A percentile compares a stretch with the other conserved stretches of the same genome.
Evolutionary conservation across 768 basidiomycete genomes (phyloP).

Genomic region (Lentinula sp.): DNA sequence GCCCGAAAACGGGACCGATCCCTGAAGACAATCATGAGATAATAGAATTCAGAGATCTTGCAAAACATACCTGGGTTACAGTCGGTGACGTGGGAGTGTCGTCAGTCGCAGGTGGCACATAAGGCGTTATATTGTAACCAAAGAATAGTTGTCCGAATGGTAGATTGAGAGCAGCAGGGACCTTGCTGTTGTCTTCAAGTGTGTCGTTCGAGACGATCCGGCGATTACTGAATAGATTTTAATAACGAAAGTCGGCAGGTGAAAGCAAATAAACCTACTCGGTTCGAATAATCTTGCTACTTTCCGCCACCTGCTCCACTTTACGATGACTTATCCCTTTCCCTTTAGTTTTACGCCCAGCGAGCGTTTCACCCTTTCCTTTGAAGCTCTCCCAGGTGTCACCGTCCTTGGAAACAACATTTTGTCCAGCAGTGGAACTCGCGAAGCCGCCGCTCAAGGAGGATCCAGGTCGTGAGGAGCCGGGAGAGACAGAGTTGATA

Average conservation of each 20-base stretch:
- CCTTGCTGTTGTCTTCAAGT: constrained; percentile 67
- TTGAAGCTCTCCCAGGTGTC: constrained; percentile 95
- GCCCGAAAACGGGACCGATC: constrained; percentile 52
- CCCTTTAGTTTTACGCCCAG: constrained; percentile 90
- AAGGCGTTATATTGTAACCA: constrained; percentile 79
- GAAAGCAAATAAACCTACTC: constrained; percentile 51
- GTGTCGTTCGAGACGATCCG: constrained; percentile 79
- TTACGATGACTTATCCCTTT: constrained; percentile 85
- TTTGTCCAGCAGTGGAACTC: constrained; percentile 38
- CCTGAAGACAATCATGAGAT: constrained; percentile 16
- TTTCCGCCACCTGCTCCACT: constrained; percentile 70
- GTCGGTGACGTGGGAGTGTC: constrained; percentile 22
- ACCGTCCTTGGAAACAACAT: constrained; percentile 64
- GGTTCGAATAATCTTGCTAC: constrained; percentile 86
- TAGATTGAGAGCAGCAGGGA: constrained; percentile 84
- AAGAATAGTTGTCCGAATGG: constrained; percentile 97
- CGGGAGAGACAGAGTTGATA: constrained; percentile 77
- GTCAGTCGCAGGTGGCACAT: constrained; percentile 43
- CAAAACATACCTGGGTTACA: constrained; percentile 23
- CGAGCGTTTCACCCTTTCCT: constrained; percentile 87
- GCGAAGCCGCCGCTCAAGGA: constrained; percentile 66
- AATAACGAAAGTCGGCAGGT: background rate
- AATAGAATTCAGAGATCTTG: background rate
- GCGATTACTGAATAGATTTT: constrained; percentile 52
- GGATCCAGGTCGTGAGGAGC: constrained; percentile 77